Evolutionary conservation across 2,329 filamentous ascomycete genomes (phyloP).

Genomic region (Aureobasidium sp.): DNA sequence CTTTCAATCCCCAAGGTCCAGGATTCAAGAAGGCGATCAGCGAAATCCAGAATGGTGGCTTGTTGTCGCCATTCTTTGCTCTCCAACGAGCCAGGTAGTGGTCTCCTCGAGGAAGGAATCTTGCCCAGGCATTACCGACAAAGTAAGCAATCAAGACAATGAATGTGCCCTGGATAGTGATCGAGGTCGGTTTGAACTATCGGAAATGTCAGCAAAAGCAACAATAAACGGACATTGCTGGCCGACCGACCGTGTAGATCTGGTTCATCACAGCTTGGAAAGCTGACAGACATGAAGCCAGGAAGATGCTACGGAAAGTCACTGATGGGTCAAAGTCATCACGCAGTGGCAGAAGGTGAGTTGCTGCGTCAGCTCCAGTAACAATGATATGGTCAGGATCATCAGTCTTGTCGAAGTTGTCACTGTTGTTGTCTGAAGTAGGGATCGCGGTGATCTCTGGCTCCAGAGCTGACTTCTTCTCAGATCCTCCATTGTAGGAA

Average conservation of each 20-base stretch:
- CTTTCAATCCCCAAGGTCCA: slow-evolving; percentile 48
- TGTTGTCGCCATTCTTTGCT: slow-evolving; percentile 35
- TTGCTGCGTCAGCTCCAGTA: slow-evolving; percentile 46
- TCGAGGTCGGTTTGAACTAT: slow-evolving; percentile 2
- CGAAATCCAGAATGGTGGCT: slow-evolving; percentile 37
- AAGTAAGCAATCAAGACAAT: slow-evolving; percentile 43
- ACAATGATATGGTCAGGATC: slow-evolving; percentile 36
- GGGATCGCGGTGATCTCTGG: not conserved
- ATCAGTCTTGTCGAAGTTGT: not conserved
- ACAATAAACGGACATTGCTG: too few species aligned
- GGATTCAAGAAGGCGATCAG: slow-evolving; percentile 43
- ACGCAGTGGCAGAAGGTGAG: slow-evolving; percentile 43
- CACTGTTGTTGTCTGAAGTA: not conserved
- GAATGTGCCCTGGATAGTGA: slow-evolving; percentile 17
- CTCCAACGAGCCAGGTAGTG: slow-evolving; percentile 44
- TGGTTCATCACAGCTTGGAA: slow-evolving; percentile 52
- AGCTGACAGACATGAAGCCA: slow-evolving; percentile 44
- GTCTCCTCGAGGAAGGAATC: slow-evolving; percentile 47
- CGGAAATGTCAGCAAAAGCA: slow-evolving; percentile 16
- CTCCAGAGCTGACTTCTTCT: not conserved
- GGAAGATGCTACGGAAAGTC: slow-evolving; percentile 48
- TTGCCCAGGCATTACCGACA: slow-evolving; percentile 44
- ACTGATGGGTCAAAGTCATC: slow-evolving; percentile 48
- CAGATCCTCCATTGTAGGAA: not conserved
- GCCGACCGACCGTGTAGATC: slow-evolving; percentile 45